Percentiles rank a stretch among this genome's conserved stretches.
These are phyloP conservation scores for Rhizopogon sp. DNA, from an alignment of 768 basidiomycete species.

Conservation along the genomic window DNA sequence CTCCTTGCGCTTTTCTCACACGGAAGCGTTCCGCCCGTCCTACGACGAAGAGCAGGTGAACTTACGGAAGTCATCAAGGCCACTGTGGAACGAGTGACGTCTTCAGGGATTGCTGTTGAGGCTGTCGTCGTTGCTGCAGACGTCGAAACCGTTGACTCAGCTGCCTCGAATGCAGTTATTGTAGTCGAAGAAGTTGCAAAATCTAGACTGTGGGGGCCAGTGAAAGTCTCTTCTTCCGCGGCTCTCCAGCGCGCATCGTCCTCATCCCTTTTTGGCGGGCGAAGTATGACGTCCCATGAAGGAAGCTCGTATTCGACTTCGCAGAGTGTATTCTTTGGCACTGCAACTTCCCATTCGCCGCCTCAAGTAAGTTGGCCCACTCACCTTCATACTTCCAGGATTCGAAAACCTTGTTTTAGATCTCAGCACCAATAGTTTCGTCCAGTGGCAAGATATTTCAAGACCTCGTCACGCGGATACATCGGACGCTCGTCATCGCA, in stretches of 20 bases:
- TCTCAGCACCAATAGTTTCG: not conserved
- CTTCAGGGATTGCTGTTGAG: not conserved
- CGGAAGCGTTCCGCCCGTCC: slow-evolving; percentile 50
- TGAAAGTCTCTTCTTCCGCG: not conserved
- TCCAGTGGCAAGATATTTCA: slow-evolving; percentile 31
- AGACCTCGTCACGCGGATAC: slow-evolving; percentile 60
- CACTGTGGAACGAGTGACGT: slow-evolving; percentile 28
- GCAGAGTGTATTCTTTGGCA: slow-evolving; percentile 45
- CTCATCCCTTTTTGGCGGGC: slow-evolving; percentile 21
- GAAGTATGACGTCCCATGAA: slow-evolving; percentile 4
- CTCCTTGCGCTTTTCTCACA: slow-evolving; percentile 53
- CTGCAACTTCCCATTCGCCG: not conserved
- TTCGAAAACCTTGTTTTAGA: not conserved
- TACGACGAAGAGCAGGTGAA: slow-evolving; percentile 59
- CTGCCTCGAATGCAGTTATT: not conserved
- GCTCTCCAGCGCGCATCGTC: slow-evolving; percentile 12
- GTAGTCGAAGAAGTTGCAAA: not conserved
- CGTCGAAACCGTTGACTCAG: not conserved
- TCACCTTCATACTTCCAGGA: not conserved
- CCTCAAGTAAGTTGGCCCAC: not conserved
- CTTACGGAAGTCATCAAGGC: slow-evolving; percentile 57
- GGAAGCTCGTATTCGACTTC: slow-evolving; percentile 19
- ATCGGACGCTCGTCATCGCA: slow-evolving; percentile 56
- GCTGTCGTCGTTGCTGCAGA: not conserved
- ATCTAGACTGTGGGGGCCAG: slow-evolving; percentile 1